Percentiles rank a stretch among this genome's conserved stretches.
phyloP scores from a whole-genome alignment of 495 filamentous ascomycete species.

The Aspergillus coremiiformis region DNA sequence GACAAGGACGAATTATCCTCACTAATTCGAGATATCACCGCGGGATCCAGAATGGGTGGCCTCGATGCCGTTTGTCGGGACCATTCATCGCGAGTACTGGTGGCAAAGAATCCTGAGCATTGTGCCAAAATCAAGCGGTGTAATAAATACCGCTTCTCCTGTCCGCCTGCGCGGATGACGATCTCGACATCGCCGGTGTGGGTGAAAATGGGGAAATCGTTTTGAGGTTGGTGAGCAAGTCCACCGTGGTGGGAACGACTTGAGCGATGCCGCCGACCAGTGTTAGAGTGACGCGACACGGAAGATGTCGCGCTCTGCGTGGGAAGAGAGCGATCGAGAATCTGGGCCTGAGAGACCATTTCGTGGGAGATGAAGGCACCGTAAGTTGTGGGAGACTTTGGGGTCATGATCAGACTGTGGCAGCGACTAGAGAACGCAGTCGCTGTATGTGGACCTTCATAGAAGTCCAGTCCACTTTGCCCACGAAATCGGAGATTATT shows the following conservation, averaged over 20 bases:
- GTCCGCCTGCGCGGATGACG: conserved; percentile 59
- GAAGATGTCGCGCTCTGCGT: conserved; percentile 51
- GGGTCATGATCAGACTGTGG: conserved; percentile 13
- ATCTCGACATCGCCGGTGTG: conserved; percentile 90
- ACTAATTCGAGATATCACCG: conserved; percentile 48
- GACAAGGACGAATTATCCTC: conserved; percentile 46
- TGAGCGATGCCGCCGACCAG: conserved; percentile 57
- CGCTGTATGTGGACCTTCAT: conserved; percentile 12
- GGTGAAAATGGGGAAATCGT: conserved; percentile 87
- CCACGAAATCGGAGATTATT: not conserved
- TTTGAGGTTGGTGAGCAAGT: conserved; percentile 60
- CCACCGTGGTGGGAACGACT: conserved; percentile 78
- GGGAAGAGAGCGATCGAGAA: conserved; percentile 43
- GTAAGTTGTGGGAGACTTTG: conserved; percentile 8
- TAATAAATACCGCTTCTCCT: conserved; percentile 76
- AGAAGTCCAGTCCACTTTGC: conserved; percentile 6
- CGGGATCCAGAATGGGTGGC: conserved; percentile 25
- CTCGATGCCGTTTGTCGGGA: conserved; percentile 40
- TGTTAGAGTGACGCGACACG: conserved; percentile 49
- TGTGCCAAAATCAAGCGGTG: conserved; percentile 78
- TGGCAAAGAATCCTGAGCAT: conserved; percentile 89
- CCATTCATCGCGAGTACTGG: conserved; percentile 82
- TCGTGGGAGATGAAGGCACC: conserved; percentile 6
- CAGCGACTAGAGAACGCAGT: conserved; percentile 6
- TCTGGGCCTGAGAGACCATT: conserved; percentile 73